Percentiles rank a stretch among this genome's conserved stretches.
These are phyloP conservation scores for Arbutus unedo DNA, from an alignment of 148 eudicot species.

Conservation along the genomic window DNA sequence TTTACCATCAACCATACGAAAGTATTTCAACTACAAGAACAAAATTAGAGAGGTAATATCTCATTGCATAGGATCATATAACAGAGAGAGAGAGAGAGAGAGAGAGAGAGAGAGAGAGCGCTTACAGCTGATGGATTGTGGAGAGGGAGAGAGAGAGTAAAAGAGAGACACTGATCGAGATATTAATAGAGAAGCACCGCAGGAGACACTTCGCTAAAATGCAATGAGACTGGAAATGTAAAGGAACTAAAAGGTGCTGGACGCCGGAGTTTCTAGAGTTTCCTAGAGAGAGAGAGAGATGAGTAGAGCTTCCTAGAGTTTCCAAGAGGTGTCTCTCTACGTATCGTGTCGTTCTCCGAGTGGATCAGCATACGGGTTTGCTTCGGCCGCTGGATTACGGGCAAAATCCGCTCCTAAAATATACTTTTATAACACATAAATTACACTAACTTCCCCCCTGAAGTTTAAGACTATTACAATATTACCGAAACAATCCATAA, in stretches of 20 bases:
- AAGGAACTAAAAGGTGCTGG: neutral
- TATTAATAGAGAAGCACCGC: neutral
- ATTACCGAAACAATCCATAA: no score
- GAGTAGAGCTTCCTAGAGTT: neutral
- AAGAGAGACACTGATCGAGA: neutral
- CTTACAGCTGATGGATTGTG: neutral
- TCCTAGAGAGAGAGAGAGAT: slow-evolving; percentile 11
- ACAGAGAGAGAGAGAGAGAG: neutral
- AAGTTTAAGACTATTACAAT: no score
- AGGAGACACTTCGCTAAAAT: neutral
- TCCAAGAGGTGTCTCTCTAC: neutral
- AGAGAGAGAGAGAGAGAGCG: neutral
- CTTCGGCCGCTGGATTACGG: no score
- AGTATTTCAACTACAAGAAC: neutral
- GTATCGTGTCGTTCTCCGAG: no score
- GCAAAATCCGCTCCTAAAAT: no score
- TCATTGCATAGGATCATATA: neutral
- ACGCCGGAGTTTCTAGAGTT: slow-evolving; percentile 5
- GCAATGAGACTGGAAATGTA: neutral
- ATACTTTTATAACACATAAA: no score
- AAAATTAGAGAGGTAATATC: neutral
- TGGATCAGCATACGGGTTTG: no score
- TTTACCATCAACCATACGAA: neutral
- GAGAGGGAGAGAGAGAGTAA: neutral
- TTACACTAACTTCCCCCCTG: no score